Base-by-base conservation (phyloP, 2,329 filamentous ascomycete genomes). In the Colletotrichum musicola region DNA sequence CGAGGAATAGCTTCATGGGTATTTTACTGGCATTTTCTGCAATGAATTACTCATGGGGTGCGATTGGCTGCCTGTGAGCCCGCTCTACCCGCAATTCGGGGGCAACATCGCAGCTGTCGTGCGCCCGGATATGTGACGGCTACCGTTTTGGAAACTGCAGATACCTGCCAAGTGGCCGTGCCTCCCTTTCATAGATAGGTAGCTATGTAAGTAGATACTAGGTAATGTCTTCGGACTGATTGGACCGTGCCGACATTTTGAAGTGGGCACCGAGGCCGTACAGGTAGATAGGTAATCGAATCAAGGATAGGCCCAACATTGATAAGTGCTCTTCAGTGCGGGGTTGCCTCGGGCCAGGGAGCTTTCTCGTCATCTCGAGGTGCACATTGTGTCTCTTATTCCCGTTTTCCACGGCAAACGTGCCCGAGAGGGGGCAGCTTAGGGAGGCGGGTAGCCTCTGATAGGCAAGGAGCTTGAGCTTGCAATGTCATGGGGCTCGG, bases 231-330 rank as follows among this genome's bases (percentile, higher is more conserved):
- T 7, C 7, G 22, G 14, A 35, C 22, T 40, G 12, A 60, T 60
- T 65, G 62, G 61, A 27, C 20, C 16, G 16, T 54, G 5, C 18
- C n/a, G 12, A 18, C 50, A 38, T 12, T 12, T 22, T n/a, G 44
- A 35, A 40, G 65, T 68, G 55, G 65, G 47, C 47, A 54, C 65
- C 61, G 62, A 68, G 47, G 60, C 61, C 25, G 10, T 49, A n/a
- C 38, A 16, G 44, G 44, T 46, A 46, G 44, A n/a, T 16, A 46
- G 44, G 44, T 13, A 42, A 10, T 50, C 25, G 38, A 4, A 18
- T 16, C 47, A 55, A 64, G 53, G 53, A 64, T 58, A 20, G 46
- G 38, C 47, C 62, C 25, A 60, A 60, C 13, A 53, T 38, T 18
- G 49, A 47, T 49, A 46, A n/a, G 44, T 16, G 16, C 12, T 38